Percentiles rank a stretch among this genome's conserved stretches.
phyloP scores from a whole-genome alignment of 2,329 filamentous ascomycete genomes.

The Fusarium oxysporum region DNA sequence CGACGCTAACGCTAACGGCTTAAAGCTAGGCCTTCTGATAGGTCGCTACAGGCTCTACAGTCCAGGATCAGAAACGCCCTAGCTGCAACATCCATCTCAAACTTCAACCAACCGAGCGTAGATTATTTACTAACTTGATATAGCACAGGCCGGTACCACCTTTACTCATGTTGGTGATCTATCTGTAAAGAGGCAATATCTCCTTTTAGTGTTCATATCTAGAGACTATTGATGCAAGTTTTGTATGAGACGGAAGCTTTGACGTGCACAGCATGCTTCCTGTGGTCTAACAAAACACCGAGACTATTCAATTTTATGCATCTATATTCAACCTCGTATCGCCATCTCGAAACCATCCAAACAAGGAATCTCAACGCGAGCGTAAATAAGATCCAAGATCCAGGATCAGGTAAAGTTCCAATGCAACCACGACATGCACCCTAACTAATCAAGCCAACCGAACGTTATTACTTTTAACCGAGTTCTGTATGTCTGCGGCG shows the following conservation, averaged over 20 bases:
- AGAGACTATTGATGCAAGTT: background rate
- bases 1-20: conserved; percentile 32
- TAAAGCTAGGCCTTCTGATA: conserved; percentile 8
- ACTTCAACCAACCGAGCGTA: conserved; percentile 22
- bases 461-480: conserved; percentile 6
- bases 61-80: conserved; percentile 18
- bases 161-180: conserved; percentile 4
- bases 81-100: conserved; percentile 12
- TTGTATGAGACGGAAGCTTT: background rate
- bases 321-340: background rate
- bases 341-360: background rate
- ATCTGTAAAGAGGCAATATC: background rate
- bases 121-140: conserved; percentile 28
- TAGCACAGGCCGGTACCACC: conserved; percentile 7
- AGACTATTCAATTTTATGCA: background rate
- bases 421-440: conserved; percentile 23
- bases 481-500: conserved; percentile 3
- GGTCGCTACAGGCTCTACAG: conserved; percentile 1
- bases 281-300: background rate
- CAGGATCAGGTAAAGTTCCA: conserved; percentile 8
- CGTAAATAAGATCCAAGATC: background rate
- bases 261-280: background rate
- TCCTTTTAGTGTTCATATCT: background rate
- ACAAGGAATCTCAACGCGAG: conserved; percentile 6
- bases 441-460: background rate